A percentile compares a stretch with the other conserved stretches of the same genome.
Conservation (phyloP, 305 asterid genomes). For the Stenogyne calaminthoides region DNA sequence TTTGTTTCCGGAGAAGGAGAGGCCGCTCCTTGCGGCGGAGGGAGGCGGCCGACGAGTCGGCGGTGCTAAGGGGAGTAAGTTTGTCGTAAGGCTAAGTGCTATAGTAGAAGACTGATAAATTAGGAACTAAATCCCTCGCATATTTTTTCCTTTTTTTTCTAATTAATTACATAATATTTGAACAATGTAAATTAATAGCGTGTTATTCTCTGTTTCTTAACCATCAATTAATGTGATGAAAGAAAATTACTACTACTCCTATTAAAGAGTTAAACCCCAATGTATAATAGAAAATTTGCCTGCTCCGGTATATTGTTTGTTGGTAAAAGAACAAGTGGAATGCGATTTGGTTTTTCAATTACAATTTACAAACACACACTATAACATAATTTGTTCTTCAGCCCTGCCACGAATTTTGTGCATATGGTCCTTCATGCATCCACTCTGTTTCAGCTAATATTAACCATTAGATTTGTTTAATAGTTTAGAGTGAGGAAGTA, state of each 20-base stretch:
- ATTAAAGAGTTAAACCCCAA: no score
- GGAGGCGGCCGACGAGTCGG: conserved; percentile 6
- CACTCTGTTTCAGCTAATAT: background rate
- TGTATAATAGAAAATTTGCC: no score
- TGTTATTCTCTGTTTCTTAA: background rate
- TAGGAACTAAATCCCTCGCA: background rate
- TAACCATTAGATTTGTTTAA: background rate
- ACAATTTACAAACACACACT: no score
- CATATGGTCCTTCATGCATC: background rate
- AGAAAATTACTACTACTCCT: no score
- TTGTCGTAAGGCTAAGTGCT: conserved; percentile 39
- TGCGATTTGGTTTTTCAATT: no score
- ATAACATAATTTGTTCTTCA: no score
- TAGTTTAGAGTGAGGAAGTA: no score
- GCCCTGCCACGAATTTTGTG: background rate
- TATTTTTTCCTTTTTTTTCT: background rate
- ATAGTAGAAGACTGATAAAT: conserved; percentile 32
- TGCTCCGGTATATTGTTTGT: no score
- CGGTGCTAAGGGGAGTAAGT: conserved; percentile 29
- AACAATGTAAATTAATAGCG: background rate
- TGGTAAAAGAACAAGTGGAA: no score
- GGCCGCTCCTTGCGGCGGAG: conserved; percentile 28
- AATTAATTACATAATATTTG: background rate
- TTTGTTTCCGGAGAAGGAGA: conserved; percentile 39
- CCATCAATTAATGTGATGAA: background rate